Conservation (phyloP, 768 basidiomycete genomes). For the Amanita molliuscula region DNA sequence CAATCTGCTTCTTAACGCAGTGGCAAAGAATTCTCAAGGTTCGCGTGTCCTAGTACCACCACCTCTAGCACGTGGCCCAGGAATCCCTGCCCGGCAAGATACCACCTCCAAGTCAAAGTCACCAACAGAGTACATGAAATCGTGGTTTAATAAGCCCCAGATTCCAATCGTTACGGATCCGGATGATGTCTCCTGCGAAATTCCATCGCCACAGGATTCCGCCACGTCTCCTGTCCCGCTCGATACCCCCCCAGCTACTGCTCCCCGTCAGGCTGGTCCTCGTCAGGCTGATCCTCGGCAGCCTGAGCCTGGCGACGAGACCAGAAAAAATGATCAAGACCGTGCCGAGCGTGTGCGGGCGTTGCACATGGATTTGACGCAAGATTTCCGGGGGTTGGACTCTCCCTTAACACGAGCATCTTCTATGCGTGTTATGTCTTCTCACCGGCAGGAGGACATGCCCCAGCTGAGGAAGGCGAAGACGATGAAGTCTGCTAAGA, state of each 20-base stretch:
- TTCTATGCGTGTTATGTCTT: background rate
- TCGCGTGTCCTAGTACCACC: background rate
- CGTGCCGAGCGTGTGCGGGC: background rate
- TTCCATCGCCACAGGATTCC: background rate
- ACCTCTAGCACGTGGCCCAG: background rate
- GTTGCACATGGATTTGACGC: conserved; percentile 5
- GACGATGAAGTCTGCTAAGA: background rate
- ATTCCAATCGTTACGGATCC: background rate
- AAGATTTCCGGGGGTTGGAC: background rate
- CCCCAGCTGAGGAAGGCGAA: background rate
- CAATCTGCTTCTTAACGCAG: conserved; percentile 13
- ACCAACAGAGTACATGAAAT: background rate
- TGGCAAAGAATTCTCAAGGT: background rate
- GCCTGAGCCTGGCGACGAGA: background rate
- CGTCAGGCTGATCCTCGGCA: background rate
- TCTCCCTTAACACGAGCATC: background rate
- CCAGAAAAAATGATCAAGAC: background rate
- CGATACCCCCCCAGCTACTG: background rate
- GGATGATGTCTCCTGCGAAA: background rate
- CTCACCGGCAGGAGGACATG: background rate
- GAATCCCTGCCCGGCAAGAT: background rate
- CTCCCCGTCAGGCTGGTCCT: background rate
- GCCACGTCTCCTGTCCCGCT: background rate
- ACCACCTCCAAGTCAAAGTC: background rate
- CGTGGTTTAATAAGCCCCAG: background rate